Percentiles rank a stretch among this genome's conserved stretches.
These are phyloP conservation scores for Ceratocystis destructans DNA, from an alignment of 2,329 filamentous ascomycete genomes.

Conservation along the genomic window DNA sequence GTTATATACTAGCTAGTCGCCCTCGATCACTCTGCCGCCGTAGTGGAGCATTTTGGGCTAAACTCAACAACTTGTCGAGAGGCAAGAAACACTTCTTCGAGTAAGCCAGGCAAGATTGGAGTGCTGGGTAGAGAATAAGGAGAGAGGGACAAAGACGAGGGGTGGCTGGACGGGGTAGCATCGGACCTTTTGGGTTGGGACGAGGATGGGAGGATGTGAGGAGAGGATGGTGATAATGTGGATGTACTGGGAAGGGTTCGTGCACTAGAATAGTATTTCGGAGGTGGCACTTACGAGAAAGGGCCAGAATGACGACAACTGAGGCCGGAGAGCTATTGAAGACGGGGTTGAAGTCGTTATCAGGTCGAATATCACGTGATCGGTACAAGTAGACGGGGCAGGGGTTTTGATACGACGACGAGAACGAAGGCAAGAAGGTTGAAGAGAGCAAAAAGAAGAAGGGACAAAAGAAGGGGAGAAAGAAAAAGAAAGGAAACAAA, in stretches of 20 bases:
- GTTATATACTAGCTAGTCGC: too few relatives aligned
- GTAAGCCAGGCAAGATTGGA: background rate
- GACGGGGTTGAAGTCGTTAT: background rate
- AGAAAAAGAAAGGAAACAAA: background rate
- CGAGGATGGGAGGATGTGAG: background rate
- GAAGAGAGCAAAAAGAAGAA: background rate
- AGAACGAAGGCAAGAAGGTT: background rate
- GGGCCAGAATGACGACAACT: background rate
- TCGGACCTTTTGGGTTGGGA: background rate
- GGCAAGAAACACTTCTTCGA: too few relatives aligned
- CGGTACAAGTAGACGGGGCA: background rate
- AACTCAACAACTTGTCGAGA: too few relatives aligned
- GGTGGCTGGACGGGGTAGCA: conserved; percentile 5
- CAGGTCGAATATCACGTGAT: background rate
- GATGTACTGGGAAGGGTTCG: background rate
- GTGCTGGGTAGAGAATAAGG: background rate
- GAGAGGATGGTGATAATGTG: background rate
- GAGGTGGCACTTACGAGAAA: background rate
- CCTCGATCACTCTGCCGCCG: too few relatives aligned
- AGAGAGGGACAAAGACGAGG: background rate
- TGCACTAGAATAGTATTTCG: background rate
- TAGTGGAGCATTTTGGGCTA: background rate
- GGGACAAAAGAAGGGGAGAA: background rate
- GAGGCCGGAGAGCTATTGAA: background rate
- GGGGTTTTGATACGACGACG: conserved; percentile 20